Evolutionary conservation across 164 flowering plant species (phyloP).

Genomic region (Taxillus chinensis): DNA sequence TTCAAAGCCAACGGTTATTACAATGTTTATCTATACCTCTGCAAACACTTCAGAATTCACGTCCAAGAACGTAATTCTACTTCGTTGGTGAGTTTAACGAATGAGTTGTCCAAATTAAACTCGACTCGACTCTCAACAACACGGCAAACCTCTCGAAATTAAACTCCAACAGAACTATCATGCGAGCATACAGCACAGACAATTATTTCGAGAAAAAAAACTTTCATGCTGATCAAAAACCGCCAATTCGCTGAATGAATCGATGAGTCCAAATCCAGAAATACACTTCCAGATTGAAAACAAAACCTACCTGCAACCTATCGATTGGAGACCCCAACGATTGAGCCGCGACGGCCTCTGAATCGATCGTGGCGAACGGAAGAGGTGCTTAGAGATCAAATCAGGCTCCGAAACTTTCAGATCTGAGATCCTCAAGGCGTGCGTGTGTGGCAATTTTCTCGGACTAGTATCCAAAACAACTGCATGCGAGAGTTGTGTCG

Average conservation of each 20-base stretch:
- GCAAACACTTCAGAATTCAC: too few relatives aligned
- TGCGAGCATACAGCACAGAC: too few relatives aligned
- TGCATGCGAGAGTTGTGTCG: not conserved
- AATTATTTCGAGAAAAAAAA: not conserved
- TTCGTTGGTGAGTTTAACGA: too few relatives aligned
- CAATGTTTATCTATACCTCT: not conserved
- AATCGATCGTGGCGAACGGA: not conserved
- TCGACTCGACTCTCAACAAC: too few relatives aligned
- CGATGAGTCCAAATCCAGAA: too few relatives aligned
- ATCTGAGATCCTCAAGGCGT: slow-evolving; percentile 10
- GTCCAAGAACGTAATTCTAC: too few relatives aligned
- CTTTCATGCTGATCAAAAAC: slow-evolving; percentile 5
- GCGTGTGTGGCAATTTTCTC: too few relatives aligned
- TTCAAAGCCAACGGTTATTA: not conserved
- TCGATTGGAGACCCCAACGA: not conserved
- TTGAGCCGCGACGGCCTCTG: not conserved
- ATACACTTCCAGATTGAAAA: not conserved
- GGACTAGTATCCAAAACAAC: too few relatives aligned
- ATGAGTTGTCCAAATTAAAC: too few relatives aligned
- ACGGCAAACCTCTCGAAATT: too few relatives aligned
- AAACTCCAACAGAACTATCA: too few relatives aligned
- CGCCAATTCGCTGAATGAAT: not conserved
- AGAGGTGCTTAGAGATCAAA: not conserved
- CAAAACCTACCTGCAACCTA: slow-evolving; percentile 3
- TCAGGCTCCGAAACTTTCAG: not conserved